Base-by-base conservation (phyloP, 352 stramenopile genomes). In the Phytophthora sp. region DNA sequence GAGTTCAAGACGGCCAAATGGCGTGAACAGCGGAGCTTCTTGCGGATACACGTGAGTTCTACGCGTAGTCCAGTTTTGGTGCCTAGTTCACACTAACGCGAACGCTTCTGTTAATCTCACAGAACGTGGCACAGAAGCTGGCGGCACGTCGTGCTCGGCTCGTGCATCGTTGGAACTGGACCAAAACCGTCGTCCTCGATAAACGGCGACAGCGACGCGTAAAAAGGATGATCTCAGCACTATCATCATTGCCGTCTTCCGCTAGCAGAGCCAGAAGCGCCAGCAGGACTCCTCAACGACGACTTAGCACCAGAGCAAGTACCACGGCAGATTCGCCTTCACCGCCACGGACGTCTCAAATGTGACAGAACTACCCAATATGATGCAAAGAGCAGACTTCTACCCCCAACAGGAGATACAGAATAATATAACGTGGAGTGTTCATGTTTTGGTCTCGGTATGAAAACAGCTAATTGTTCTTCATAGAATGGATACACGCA, bases 1-100 rank as follows among this genome's bases (percentile, higher is more conserved):
- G 77, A 75, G 26, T 85, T 88, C 45, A 76, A 76, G 44, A 79
- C 45, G 5, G 42, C 54, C 7, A 68, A 66, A 35, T 88, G 79
- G 79, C 43, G 61, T 23, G 69, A 86, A 52, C 66, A 88, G 32
- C 74, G 66, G 12, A 71, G 77, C 23, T 78, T 82, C 46, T 64
- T 88, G 1, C 66, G 50, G 4, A 75, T 88, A 20, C 72, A 80
- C 44, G 79, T 88, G 46, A 41, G 78, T 79, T 46, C 21, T 23
- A 13, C n/a, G 23, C 28, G n/a, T 37, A 20, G 24, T 20, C 12
- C 7, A 21, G 21, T 5, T 27, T 37, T 58, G n/a, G 39, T 31
- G 26, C 17, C 46, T 23, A 44, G 13, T 13, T 28, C 27, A n/a
- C n/a, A n/a, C n/a, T n/a, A n/a, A n/a, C n/a, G n/a, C n/a, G n/a